Conservation (phyloP, 1,284 basidiomycete species). For the Hemileia vastatrix region DNA sequence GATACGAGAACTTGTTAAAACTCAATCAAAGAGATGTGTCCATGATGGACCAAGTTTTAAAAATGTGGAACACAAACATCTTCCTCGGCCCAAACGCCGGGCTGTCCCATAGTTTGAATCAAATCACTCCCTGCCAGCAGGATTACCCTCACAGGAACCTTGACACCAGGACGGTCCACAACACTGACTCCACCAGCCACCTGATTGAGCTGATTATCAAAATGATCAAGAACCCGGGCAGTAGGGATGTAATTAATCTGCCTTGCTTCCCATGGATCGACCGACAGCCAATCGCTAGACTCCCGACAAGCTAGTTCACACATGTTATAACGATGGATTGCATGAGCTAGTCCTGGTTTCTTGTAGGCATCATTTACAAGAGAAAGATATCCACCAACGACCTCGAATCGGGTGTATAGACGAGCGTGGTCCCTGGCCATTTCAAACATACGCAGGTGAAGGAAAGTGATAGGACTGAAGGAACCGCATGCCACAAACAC, state of each 20-base stretch:
- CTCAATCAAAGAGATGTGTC: neutral
- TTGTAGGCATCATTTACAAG: constrained; percentile 40
- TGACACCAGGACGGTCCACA: constrained; percentile 5
- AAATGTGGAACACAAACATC: constrained; percentile 58
- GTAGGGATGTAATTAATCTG: constrained; percentile 36
- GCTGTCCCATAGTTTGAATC: constrained; percentile 95
- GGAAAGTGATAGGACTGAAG: constrained; percentile 39
- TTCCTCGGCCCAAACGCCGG: constrained; percentile 91
- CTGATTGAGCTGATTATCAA: constrained; percentile 37
- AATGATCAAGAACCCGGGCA: constrained; percentile 41
- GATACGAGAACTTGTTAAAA: constrained; percentile 10
- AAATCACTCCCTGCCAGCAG: constrained; percentile 93
- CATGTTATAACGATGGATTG: constrained; percentile 37
- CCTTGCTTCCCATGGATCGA: constrained; percentile 39
- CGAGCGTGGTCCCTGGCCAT: constrained; percentile 36
- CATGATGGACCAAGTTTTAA: neutral
- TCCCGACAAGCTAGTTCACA: constrained; percentile 33
- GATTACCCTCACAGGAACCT: constrained; percentile 57
- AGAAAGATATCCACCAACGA: constrained; percentile 38
- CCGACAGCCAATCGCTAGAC: constrained; percentile 38
- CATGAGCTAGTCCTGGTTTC: constrained; percentile 36
- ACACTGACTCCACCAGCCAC: constrained; percentile 30
- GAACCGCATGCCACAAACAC: constrained; percentile 41
- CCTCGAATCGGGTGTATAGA: constrained; percentile 32
- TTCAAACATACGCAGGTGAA: constrained; percentile 43